Evolutionary conservation across 495 filamentous ascomycete genomes (phyloP).

Genomic region (Penicillium atrosanguineum): DNA sequence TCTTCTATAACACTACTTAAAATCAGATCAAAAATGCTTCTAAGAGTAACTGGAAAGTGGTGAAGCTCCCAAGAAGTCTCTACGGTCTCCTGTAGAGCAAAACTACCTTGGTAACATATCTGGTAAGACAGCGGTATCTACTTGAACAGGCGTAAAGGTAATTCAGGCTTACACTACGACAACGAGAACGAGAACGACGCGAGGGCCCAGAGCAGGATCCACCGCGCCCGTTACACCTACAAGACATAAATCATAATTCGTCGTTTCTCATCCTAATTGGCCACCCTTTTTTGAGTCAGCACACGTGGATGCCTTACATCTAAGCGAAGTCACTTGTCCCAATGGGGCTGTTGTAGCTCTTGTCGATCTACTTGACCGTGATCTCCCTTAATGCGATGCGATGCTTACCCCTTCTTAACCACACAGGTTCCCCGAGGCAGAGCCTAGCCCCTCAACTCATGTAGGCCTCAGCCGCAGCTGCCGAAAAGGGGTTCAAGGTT

Average conservation of each 20-base stretch:
- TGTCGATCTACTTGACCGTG: background rate
- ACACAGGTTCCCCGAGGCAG: background rate
- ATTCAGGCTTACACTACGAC: background rate
- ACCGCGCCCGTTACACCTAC: background rate
- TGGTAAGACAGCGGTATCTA: no score
- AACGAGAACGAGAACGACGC: background rate
- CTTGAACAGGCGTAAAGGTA: background rate
- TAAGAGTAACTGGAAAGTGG: no score
- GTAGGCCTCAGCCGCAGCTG: background rate
- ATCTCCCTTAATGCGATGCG: background rate
- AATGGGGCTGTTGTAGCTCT: slow-evolving; percentile 7
- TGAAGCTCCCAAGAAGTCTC: background rate
- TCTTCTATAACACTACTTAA: no score
- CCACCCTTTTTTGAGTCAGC: slow-evolving; percentile 6
- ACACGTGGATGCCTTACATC: slow-evolving; percentile 10
- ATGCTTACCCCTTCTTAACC: background rate
- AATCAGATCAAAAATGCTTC: no score
- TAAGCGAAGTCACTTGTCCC: slow-evolving; percentile 3
- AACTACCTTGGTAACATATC: background rate
- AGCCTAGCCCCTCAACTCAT: background rate
- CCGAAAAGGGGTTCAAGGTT: background rate
- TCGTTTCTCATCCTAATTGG: slow-evolving; percentile 4
- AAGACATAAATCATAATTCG: background rate
- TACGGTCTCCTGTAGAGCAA: background rate
- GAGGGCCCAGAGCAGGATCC: background rate